Conservation (phyloP, 202 grass and related monocot genomes). For the Dendrocalamus latiflorus region DNA sequence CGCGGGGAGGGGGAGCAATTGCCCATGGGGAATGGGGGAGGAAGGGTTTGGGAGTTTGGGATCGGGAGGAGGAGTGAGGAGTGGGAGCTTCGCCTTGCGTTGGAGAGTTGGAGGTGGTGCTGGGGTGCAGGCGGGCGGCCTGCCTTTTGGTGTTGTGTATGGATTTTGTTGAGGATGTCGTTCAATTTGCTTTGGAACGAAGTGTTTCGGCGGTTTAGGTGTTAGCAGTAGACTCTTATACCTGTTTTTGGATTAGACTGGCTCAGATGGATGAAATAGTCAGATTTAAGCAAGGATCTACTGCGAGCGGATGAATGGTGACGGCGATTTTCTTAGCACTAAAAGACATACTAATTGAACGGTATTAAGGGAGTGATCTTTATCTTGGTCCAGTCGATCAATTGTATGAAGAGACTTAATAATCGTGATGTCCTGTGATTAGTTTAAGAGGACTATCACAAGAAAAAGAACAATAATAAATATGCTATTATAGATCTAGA, state of each 20-base stretch:
- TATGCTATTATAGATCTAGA: fast-evolving
- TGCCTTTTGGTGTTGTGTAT: constrained; percentile 11
- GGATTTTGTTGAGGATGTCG: constrained; percentile 25
- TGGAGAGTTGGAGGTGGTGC: not conserved
- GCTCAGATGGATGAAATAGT: not conserved
- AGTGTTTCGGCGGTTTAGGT: constrained; percentile 17
- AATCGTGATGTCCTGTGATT: fast-evolving
- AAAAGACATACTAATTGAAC: no score
- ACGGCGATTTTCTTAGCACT: no score
- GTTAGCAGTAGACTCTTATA: not conserved
- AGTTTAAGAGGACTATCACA: fast-evolving
- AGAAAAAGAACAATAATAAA: no score
- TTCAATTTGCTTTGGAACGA: constrained; percentile 31
- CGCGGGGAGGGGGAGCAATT: constrained; percentile 60
- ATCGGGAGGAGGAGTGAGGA: not conserved
- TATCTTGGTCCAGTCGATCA: fast-evolving
- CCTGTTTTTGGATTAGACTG: not conserved
- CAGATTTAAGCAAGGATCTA: not conserved
- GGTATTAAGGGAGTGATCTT: fast-evolving
- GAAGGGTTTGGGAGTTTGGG: not conserved
- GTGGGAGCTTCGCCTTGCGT: not conserved
- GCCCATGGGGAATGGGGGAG: constrained; percentile 19
- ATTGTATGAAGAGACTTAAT: no score
- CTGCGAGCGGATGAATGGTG: not conserved
- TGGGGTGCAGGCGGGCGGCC: constrained; percentile 23